Percentiles rank a stretch among this genome's conserved stretches.
Evolutionary conservation across 2,329 filamentous ascomycete species (phyloP).

Genomic region (Monosporascus sp.): DNA sequence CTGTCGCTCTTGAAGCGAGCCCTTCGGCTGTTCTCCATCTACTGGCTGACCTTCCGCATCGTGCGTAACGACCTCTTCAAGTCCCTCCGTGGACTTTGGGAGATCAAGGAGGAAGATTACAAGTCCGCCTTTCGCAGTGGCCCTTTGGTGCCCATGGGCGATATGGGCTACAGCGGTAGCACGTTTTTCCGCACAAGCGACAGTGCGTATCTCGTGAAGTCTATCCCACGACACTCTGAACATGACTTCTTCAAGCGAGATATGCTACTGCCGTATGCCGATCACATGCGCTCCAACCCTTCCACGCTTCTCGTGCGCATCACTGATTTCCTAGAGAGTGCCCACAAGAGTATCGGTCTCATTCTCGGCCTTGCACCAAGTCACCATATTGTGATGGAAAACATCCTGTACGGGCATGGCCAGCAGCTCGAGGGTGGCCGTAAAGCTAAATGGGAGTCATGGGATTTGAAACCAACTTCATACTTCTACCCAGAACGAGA

Average conservation of each 20-base stretch:
- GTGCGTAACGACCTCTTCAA: slow-evolving; percentile 39
- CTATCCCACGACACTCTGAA: slow-evolving; percentile 63
- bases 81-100: slow-evolving; percentile 35
- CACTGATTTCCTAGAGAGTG: slow-evolving; percentile 60
- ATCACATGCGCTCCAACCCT: slow-evolving; percentile 56
- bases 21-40: slow-evolving; percentile 34
- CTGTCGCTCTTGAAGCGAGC: slow-evolving; percentile 34
- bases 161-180: slow-evolving; percentile 70
- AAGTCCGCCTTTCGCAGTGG: slow-evolving; percentile 43
- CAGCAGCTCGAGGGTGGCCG: slow-evolving; percentile 30
- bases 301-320: slow-evolving; percentile 64
- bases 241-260: slow-evolving; percentile 64
- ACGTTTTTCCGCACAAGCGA: slow-evolving; percentile 67
- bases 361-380: slow-evolving; percentile 56
- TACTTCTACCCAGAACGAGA: slow-evolving; percentile 76
- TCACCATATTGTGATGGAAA: slow-evolving; percentile 76
- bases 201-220: slow-evolving; percentile 65
- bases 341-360: slow-evolving; percentile 51
- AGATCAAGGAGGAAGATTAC: slow-evolving; percentile 49
- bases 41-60: slow-evolving; percentile 24
- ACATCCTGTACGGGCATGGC: slow-evolving; percentile 58
- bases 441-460: slow-evolving; percentile 57
- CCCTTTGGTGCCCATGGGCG: slow-evolving; percentile 52
- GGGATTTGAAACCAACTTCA: slow-evolving; percentile 67
- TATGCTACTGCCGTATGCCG: slow-evolving; percentile 57